Base-by-base conservation (phyloP, 148 eudicot species). In the Cornus suecica region DNA sequence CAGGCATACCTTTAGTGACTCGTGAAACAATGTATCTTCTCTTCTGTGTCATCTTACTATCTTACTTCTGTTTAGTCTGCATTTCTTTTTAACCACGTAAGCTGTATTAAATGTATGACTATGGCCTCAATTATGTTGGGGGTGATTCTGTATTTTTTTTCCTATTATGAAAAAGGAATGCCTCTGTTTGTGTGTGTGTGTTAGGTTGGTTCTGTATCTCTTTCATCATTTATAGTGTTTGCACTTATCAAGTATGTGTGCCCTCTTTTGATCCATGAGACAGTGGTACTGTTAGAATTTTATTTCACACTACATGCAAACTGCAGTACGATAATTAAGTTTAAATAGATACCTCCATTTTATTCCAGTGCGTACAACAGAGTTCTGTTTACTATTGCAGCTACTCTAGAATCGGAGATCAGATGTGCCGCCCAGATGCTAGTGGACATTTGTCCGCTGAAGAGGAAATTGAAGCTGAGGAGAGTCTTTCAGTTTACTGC, bases 1-100 rank as follows among this genome's bases (percentile, higher is more conserved):
- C 98, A 63, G 97, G 98, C 83, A 91, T 88, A 91, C 97, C 97
- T 76, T 87, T 94, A 68, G 94, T 86, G 74, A 83, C 91, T 79
- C 90, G 94, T 75, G 96, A 93, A 84, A 83, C 87, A 74, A 87
- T 80, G 98, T 94, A 88, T 69, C 81, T 77, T 69, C 67, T 60
- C 34, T 71, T 62, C 45, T 28, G 63, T 58, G 42, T 69, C 72
- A 30, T 26, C 58, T 83, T 48, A 11, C 54, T 48, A 30, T 26
- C 58, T 83, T 48, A 11, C 54, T 48, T 48, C 54, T 48, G 20
- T 16, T 48, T 45, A 45, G 10, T 8, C 51, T 45, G 14, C 51
- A 1, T 8, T 11, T 4, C 10, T 45, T 32, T 45, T 45, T 45
- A 4, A 45, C 9, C 20, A 48, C 3, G 1, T 48, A 48, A 48